Conservation (phyloP, 441 rosid species). For the Manihot esculenta region DNA sequence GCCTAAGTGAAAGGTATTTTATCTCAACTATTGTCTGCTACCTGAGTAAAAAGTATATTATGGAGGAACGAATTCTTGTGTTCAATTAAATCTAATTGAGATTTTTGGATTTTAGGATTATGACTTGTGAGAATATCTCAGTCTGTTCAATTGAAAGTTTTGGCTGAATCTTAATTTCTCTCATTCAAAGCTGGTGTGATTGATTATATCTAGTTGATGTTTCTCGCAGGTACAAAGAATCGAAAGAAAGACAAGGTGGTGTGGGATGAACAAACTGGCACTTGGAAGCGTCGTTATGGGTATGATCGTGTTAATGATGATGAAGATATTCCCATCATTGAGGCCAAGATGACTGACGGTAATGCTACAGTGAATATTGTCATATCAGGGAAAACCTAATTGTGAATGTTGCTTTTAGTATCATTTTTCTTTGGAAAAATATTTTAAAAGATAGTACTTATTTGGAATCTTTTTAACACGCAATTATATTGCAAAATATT, state of each 20-base stretch:
- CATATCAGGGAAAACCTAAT: background rate
- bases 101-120: background rate
- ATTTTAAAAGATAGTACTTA: background rate
- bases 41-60: background rate
- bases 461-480: background rate
- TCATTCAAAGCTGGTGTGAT: background rate
- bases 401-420: background rate
- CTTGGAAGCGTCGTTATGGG: constrained; percentile 88
- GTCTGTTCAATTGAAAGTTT: background rate
- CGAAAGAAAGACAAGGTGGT: constrained; percentile 79
- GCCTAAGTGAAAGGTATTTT: constrained; percentile 59
- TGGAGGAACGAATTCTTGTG: background rate
- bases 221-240: constrained; percentile 68
- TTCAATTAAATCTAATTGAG: background rate
- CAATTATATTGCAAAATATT: background rate
- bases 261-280: constrained; percentile 79
- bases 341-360: constrained; percentile 91
- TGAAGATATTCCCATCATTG: constrained; percentile 78
- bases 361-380: constrained; percentile 1
- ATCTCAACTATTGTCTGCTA: constrained; percentile 7
- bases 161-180: constrained; percentile 1
- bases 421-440: background rate
- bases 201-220: background rate
- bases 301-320: constrained; percentile 93
- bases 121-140: constrained; percentile 1